Evolutionary conservation across 306 rosid species (phyloP).

Genomic region (Ormosia semicastrata): DNA sequence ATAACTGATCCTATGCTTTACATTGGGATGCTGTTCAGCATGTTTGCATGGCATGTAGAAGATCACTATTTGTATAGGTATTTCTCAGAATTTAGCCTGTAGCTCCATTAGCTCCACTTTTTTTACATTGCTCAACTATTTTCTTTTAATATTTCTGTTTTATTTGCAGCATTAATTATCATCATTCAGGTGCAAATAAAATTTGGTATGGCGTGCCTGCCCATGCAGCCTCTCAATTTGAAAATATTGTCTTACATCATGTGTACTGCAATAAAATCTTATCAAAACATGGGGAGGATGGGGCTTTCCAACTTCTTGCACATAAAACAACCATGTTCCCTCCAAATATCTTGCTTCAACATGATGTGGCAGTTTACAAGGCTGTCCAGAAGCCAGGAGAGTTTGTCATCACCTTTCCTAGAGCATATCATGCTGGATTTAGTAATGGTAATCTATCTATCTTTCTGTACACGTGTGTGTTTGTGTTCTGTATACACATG

Average conservation of each 20-base stretch:
- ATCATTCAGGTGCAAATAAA: constrained; percentile 44
- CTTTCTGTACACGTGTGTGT: background rate
- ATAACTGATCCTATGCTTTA: constrained; percentile 48
- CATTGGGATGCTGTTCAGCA: constrained; percentile 49
- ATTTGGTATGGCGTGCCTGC: constrained; percentile 48
- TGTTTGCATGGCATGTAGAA: constrained; percentile 58
- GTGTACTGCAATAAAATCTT: constrained; percentile 19
- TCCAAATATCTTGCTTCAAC: constrained; percentile 34
- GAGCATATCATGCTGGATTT: constrained; percentile 50
- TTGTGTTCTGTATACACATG: background rate
- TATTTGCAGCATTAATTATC: constrained; percentile 41
- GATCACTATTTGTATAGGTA: constrained; percentile 48
- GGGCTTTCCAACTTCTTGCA: constrained; percentile 28
- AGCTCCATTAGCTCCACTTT: background rate
- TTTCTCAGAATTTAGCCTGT: background rate
- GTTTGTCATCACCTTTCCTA: constrained; percentile 44
- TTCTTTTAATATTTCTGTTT: background rate
- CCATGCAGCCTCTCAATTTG: constrained; percentile 30
- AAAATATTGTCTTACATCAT: constrained; percentile 20
- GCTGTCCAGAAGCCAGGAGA: constrained; percentile 46
- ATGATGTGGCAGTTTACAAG: constrained; percentile 39
- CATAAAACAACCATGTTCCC: constrained; percentile 43
- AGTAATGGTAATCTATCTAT: constrained; percentile 25
- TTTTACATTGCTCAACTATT: background rate
- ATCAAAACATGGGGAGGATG: constrained; percentile 16